Evolutionary conservation across 2,329 filamentous ascomycete species (phyloP).

Genomic region (Fusarium nelsonii): DNA sequence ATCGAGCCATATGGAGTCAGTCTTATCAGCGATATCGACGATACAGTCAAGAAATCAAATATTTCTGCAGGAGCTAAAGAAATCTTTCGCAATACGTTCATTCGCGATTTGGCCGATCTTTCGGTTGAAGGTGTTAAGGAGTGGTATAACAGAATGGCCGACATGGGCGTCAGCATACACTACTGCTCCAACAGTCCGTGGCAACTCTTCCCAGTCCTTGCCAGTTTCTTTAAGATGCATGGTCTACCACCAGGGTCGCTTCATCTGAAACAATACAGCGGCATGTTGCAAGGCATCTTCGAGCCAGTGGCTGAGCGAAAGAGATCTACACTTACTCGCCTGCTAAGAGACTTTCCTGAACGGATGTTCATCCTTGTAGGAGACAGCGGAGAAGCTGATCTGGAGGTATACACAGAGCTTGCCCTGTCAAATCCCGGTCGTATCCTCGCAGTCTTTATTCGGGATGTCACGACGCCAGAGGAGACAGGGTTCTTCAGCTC

Average conservation of each 20-base stretch:
- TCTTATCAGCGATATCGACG: slow-evolving; percentile 96
- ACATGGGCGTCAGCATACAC: slow-evolving; percentile 88
- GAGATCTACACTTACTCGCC: slow-evolving; percentile 85
- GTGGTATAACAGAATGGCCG: slow-evolving; percentile 85
- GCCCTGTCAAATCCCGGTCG: slow-evolving; percentile 84
- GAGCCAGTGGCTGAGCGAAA: slow-evolving; percentile 97
- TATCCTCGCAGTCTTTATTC: slow-evolving; percentile 89
- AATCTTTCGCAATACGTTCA: slow-evolving; percentile 96
- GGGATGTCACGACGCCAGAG: slow-evolving; percentile 89
- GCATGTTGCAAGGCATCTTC: slow-evolving; percentile 98
- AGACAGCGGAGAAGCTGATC: slow-evolving; percentile 95
- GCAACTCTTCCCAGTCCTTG: slow-evolving; percentile 93
- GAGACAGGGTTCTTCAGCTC: slow-evolving; percentile 81
- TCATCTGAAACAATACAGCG: slow-evolving; percentile 95
- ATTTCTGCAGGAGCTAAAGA: slow-evolving; percentile 89
- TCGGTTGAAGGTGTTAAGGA: slow-evolving; percentile 88
- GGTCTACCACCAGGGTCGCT: slow-evolving; percentile 89
- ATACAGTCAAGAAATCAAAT: slow-evolving; percentile 96
- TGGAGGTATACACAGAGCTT: slow-evolving; percentile 98
- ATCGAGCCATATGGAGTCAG: slow-evolving; percentile 86
- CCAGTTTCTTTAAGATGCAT: slow-evolving; percentile 84
- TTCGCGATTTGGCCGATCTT: slow-evolving; percentile 84
- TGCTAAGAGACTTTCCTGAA: slow-evolving; percentile 89
- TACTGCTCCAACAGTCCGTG: slow-evolving; percentile 99
- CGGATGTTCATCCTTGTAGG: slow-evolving; percentile 92